Percentiles rank a stretch among this genome's conserved stretches.
These are phyloP conservation scores for Neltuma alba DNA, from an alignment of 306 rosid species.

Conservation along the genomic window DNA sequence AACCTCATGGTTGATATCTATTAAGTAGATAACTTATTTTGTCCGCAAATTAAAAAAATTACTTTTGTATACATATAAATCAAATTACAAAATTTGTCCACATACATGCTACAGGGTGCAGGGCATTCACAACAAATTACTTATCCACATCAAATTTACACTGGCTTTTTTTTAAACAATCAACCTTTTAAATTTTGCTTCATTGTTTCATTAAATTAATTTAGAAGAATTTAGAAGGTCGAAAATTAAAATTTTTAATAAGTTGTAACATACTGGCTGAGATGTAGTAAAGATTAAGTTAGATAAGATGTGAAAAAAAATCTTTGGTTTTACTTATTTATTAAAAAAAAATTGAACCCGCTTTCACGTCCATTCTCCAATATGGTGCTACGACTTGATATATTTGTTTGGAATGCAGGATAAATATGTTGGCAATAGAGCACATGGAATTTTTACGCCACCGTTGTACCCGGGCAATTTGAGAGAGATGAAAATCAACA, in stretches of 20 bases:
- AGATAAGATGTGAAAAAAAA: too few species aligned
- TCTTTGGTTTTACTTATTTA: too few species aligned
- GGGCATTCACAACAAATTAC: not conserved
- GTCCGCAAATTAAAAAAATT: too few species aligned
- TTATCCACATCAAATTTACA: not conserved
- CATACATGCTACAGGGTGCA: too few species aligned
- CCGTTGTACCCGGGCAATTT: slow-evolving; percentile 7
- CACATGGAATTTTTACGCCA: slow-evolving; percentile 1
- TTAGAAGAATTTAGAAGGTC: not conserved
- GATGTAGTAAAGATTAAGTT: not conserved
- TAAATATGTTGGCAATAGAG: not conserved
- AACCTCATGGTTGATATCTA: too few species aligned
- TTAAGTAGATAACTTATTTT: too few species aligned
- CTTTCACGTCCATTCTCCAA: too few species aligned
- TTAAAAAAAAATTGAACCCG: too few species aligned
- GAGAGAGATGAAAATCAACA: not conserved
- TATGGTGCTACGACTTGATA: not conserved
- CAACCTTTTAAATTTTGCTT: not conserved
- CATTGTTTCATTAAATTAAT: not conserved
- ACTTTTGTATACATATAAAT: too few species aligned
- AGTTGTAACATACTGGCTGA: not conserved
- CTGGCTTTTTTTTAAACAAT: not conserved
- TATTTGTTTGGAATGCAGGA: not conserved
- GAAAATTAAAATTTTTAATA: not conserved
- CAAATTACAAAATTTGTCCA: too few species aligned